Evolutionary conservation across 129 eudicot genomes (phyloP), one percentile per base, ranked within the genome.

Genomic region (Centrapalus pauciflorus): DNA sequence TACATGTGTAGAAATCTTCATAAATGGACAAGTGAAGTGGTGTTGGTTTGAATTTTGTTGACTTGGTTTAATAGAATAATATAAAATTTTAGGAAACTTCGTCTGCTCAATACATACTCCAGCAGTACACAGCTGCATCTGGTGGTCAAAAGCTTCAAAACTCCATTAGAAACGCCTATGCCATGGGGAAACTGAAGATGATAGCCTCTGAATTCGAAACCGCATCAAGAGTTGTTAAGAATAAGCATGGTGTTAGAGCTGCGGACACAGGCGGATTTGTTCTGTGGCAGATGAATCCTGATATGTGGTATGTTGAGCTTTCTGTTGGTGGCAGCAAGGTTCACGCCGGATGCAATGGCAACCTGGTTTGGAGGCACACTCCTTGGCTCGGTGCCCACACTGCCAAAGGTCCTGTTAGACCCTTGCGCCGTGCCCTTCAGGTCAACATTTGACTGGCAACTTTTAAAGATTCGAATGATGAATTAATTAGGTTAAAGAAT

Each of bases 371-470:
- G 97, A 65, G 97, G 62, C 97, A 90, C 73, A 90, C 97, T 0
- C 97, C 97, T 0, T 90, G 97, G 97, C 95, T 86, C 37, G 97
- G 97, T 55, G 87, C 97, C 2, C 97, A 90, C 73, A 74, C 97
- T 4, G 95, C 97, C 1, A 90, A 90, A 63, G 97, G 97, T 12
- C 95, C 97, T 0, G 88, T 84, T 37, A 29, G 97, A 27, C 97
- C 97, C 26, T 62, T 90, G 64, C 97, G 97, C 0, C 97, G 97
- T 34, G 88, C 97, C 12, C 90, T 90, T 75, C 97, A 90, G 96
- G 96, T 88, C 10, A 19, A 60, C 6, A 12, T 16, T 28, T n/a
- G n/a, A n/a, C n/a, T n/a, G n/a, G n/a, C 24, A 4, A 20, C 27
- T 19, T 25, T n/a, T n/a, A n/a, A n/a, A n/a, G 8, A 63, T 52